These are phyloP conservation scores for Patellifolia procumbens DNA, from an alignment of 179 eudicot genomes.

Conservation along the genomic window DNA sequence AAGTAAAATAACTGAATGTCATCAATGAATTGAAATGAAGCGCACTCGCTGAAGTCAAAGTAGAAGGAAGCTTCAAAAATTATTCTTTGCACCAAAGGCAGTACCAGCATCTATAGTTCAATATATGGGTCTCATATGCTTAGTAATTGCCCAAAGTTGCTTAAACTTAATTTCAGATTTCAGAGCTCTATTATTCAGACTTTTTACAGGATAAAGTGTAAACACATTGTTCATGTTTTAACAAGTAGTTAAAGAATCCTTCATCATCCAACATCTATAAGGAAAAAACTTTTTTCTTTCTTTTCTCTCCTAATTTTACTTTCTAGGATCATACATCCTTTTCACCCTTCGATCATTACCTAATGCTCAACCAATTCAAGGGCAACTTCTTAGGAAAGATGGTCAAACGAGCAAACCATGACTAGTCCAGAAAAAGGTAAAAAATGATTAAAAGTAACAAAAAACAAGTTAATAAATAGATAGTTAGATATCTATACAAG, in stretches of 20 bases:
- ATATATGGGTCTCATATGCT: not conserved
- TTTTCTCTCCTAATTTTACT: too few species aligned
- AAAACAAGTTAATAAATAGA: too few species aligned
- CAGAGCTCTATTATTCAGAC: not conserved
- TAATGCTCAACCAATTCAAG: not conserved
- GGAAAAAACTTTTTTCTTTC: not conserved
- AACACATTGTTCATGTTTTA: not conserved
- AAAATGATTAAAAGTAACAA: too few species aligned
- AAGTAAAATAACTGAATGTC: conserved; percentile 1
- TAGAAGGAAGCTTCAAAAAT: not conserved
- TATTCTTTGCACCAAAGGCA: not conserved
- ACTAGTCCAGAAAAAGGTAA: too few species aligned
- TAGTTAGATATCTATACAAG: too few species aligned
- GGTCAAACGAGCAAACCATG: too few species aligned
- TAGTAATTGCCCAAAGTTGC: not conserved
- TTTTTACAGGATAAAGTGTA: not conserved
- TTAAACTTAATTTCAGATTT: not conserved
- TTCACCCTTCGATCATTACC: not conserved
- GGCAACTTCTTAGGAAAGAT: too few species aligned
- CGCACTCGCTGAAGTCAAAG: not conserved
- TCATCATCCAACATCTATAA: not conserved
- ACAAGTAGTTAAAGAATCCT: not conserved
- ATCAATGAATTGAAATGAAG: not conserved
- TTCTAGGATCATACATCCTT: not conserved
- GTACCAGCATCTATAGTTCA: not conserved